Conservation (phyloP, 768 basidiomycete genomes). For the Tulasnella sp. region DNA sequence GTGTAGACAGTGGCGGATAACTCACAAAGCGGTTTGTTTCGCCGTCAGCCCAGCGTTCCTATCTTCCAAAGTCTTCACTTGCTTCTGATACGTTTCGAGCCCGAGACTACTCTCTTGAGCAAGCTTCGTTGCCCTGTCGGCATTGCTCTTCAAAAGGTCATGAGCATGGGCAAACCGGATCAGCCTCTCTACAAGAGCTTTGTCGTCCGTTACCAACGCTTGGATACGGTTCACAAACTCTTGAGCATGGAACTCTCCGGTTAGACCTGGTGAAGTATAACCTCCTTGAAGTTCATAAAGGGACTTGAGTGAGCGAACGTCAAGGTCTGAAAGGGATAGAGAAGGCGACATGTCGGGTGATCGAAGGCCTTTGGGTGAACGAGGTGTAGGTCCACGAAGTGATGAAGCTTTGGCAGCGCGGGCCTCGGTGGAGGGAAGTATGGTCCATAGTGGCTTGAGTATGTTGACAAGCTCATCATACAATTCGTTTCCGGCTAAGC, state of each 20-base stretch:
- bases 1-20: constrained; percentile 12
- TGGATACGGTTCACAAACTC: constrained; percentile 67
- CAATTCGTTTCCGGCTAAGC: too few relatives aligned
- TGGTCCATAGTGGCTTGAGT: constrained; percentile 62
- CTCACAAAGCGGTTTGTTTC: constrained; percentile 47
- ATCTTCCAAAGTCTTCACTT: constrained; percentile 68
- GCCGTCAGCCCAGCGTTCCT: constrained; percentile 42
- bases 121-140: constrained; percentile 80
- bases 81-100: constrained; percentile 82
- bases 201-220: constrained; percentile 71
- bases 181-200: constrained; percentile 68
- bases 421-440: constrained; percentile 73
- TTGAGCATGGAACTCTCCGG: constrained; percentile 52
- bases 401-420: constrained; percentile 49
- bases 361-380: constrained; percentile 5
- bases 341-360: neutral
- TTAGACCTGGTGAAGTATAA: constrained; percentile 11
- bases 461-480: constrained; percentile 34
- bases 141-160: constrained; percentile 82
- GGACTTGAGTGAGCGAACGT: constrained; percentile 72
- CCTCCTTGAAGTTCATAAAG: constrained; percentile 42
- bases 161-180: constrained; percentile 80
- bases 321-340: constrained; percentile 62
- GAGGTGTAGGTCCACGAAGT: constrained; percentile 23
- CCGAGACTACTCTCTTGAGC: constrained; percentile 68